Percentiles rank a stretch among this genome's conserved stretches.
Evolutionary conservation across 805 yeast species (phyloP).

Genomic region (Metschnikowia matae): DNA sequence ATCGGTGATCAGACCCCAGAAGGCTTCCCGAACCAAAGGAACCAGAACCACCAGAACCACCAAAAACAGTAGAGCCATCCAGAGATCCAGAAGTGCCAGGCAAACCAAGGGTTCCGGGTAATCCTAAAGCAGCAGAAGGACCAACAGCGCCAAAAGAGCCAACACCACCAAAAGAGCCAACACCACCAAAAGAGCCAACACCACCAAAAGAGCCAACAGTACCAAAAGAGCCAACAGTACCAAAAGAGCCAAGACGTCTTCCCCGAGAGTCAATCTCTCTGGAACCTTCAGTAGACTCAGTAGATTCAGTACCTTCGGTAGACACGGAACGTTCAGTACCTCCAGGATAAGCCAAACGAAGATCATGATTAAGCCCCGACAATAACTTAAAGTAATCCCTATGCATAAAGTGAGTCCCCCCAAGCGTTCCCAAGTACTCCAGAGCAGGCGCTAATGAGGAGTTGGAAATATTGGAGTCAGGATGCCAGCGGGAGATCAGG

Average conservation of each 20-base stretch:
- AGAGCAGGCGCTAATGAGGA: not conserved
- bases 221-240: too few relatives aligned
- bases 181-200: too few relatives aligned
- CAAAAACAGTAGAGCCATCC: too few relatives aligned
- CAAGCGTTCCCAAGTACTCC: slow-evolving; percentile 2
- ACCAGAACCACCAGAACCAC: too few relatives aligned
- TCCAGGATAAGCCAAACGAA: not conserved
- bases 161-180: too few relatives aligned
- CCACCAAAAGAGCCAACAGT: too few relatives aligned
- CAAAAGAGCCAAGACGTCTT: not conserved
- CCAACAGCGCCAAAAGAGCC: too few relatives aligned
- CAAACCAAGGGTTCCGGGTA: not conserved
- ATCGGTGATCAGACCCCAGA: slow-evolving; percentile 1
- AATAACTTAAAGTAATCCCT: slow-evolving; percentile 35
- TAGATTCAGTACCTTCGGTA: not conserved
- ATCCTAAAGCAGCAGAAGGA: too few relatives aligned
- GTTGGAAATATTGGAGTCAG: not conserved
- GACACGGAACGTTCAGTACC: too few relatives aligned
- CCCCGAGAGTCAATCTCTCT: not conserved
- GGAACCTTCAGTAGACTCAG: not conserved
- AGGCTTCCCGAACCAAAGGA: too few relatives aligned
- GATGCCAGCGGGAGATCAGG: not conserved
- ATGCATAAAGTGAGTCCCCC: slow-evolving; percentile 26
- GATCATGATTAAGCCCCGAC: slow-evolving; percentile 21
- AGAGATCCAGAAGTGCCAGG: too few relatives aligned